phyloP scores from a whole-genome alignment of 2,329 filamentous ascomycete genomes.

The Botrytis paeoniae region DNA sequence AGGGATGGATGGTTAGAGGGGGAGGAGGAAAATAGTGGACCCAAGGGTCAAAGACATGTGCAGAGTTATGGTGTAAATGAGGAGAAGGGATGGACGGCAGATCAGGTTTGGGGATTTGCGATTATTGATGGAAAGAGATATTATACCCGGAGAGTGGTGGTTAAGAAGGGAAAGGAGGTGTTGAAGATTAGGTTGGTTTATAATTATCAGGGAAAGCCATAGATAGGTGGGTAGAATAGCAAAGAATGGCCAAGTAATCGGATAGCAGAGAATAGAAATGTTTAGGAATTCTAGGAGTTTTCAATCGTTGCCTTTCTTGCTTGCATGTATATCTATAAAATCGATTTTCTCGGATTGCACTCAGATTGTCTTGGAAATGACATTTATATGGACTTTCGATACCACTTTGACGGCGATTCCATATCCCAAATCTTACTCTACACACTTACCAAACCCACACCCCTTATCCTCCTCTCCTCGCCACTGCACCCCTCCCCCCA shows the following conservation, averaged over 20 bases:
- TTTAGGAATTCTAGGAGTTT: not conserved
- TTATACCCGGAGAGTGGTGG: constrained; percentile 41
- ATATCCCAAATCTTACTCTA: not conserved
- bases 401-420: not conserved
- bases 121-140: constrained; percentile 42
- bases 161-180: constrained; percentile 41
- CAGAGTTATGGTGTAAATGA: constrained; percentile 50
- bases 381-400: not conserved
- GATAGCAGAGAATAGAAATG: not conserved
- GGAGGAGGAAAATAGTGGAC: constrained; percentile 42
- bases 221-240: constrained; percentile 1
- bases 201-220: constrained; percentile 38
- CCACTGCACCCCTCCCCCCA: too few species aligned
- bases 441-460: not conserved
- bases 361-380: not conserved
- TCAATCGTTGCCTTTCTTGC: not conserved
- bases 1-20: constrained; percentile 50
- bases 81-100: constrained; percentile 51
- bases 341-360: not conserved
- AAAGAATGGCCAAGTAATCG: not conserved
- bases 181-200: constrained; percentile 44
- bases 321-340: not conserved
- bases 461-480: too few species aligned
- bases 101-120: constrained; percentile 51
- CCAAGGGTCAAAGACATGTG: constrained; percentile 44